Conservation (phyloP, 2,329 filamentous ascomycete genomes). For the Hymenoscyphus repandus region DNA sequence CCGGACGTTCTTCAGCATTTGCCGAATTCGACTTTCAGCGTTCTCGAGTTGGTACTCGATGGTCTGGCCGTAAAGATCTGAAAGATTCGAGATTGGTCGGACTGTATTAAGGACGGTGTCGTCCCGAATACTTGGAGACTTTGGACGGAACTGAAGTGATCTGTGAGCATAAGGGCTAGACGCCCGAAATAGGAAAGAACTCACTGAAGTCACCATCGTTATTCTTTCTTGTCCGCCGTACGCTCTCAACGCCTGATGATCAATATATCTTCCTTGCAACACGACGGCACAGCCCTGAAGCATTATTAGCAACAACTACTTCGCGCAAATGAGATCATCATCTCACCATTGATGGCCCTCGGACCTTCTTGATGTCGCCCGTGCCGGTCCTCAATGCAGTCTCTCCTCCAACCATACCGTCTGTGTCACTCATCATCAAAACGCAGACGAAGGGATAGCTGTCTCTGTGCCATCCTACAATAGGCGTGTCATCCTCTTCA, state of each 20-base stretch:
- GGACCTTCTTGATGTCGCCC: conserved; percentile 39
- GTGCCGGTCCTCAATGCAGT: conserved; percentile 55
- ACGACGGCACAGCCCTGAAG: conserved; percentile 37
- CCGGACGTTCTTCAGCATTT: conserved; percentile 31
- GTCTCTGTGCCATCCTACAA: conserved; percentile 45
- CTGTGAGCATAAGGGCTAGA: too few species aligned
- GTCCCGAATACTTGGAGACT: conserved; percentile 35
- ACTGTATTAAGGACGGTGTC: conserved; percentile 36
- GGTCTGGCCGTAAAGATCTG: conserved; percentile 35
- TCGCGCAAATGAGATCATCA: background rate
- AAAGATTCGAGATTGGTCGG: conserved; percentile 34
- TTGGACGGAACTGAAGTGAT: conserved; percentile 33
- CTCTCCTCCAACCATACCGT: conserved; percentile 46
- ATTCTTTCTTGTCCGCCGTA: conserved; percentile 39
- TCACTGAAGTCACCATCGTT: conserved; percentile 39
- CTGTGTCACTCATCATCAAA: conserved; percentile 44
- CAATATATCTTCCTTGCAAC: conserved; percentile 42
- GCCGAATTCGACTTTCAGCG: conserved; percentile 32
- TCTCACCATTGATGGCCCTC: conserved; percentile 39
- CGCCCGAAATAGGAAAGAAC: too few species aligned
- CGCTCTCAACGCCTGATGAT: conserved; percentile 38
- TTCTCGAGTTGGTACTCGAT: conserved; percentile 36
- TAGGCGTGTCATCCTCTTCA: conserved; percentile 32
- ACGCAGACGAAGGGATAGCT: conserved; percentile 48
- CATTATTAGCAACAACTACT: conserved; percentile 6